Percentiles rank a stretch among this genome's conserved stretches.
These are phyloP conservation scores for Chaetomiaceae sp. DNA, from an alignment of 2,329 filamentous ascomycete species.

Conservation along the genomic window DNA sequence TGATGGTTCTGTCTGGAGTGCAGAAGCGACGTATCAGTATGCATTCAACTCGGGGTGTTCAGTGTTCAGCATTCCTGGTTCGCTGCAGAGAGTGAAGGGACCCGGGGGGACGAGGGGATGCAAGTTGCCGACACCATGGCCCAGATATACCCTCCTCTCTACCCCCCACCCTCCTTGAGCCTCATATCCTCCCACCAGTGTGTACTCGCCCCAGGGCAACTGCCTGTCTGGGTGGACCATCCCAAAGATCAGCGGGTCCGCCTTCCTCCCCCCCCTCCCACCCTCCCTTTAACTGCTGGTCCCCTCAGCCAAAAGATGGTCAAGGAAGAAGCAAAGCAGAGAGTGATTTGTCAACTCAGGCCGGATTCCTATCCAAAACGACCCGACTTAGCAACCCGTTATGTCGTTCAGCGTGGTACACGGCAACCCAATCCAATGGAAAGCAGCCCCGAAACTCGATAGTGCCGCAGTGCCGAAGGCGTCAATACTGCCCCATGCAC, in stretches of 20 bases:
- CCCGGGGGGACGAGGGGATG: neutral
- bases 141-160: constrained; percentile 7
- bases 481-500: neutral
- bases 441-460: neutral
- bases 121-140: neutral
- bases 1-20: neutral
- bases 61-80: neutral
- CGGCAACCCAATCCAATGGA: constrained; percentile 4
- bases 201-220: constrained; percentile 6
- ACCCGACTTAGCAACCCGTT: neutral
- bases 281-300: too few relatives aligned
- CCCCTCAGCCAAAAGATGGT: neutral
- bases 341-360: neutral
- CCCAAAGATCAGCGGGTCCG: constrained; percentile 3
- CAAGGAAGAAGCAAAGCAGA: neutral
- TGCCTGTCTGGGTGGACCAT: constrained; percentile 2
- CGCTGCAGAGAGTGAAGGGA: neutral
- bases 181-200: neutral
- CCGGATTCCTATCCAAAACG: neutral
- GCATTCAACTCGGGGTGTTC: too few relatives aligned
- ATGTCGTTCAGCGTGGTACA: neutral
- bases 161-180: neutral
- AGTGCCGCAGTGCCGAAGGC: neutral
- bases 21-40: neutral
- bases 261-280: neutral